These are phyloP conservation scores for Rhodotorula sp. DNA, from an alignment of 1,284 basidiomycete genomes.

Conservation along the genomic window DNA sequence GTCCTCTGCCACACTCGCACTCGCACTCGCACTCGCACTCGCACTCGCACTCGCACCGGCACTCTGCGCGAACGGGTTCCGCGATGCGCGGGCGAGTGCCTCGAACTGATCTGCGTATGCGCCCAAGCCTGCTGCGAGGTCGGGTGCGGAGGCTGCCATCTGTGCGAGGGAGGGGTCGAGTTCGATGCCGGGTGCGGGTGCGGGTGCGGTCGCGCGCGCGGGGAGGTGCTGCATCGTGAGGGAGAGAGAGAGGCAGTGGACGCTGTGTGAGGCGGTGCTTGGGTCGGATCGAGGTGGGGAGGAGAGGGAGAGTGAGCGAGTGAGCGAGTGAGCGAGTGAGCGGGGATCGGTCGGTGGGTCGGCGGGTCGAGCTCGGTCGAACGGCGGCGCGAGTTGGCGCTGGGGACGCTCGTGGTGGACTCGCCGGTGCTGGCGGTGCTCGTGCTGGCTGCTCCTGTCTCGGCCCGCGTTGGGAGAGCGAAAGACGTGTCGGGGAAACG, in stretches of 20 bases:
- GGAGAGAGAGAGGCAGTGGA: too few relatives aligned
- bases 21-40: too few relatives aligned
- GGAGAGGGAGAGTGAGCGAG: too few relatives aligned
- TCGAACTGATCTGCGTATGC: not conserved
- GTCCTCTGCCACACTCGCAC: not conserved
- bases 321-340: not conserved
- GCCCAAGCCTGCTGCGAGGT: not conserved
- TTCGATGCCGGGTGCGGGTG: not conserved
- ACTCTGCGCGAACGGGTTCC: too few relatives aligned
- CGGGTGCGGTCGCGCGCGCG: not conserved
- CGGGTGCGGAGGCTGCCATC: not conserved
- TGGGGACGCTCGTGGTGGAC: too few relatives aligned
- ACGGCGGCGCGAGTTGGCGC: too few relatives aligned
- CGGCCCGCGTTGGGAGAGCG: too few relatives aligned
- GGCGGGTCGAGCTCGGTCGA: too few relatives aligned
- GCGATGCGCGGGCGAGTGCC: not conserved
- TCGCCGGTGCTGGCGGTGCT: not conserved
- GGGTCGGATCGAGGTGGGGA: not conserved
- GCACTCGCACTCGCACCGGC: not conserved
- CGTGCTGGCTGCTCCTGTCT: too few relatives aligned
- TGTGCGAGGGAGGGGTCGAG: slow-evolving; percentile 10
- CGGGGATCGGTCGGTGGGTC: too few relatives aligned
- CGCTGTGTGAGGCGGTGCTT: not conserved
- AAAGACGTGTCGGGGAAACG: too few relatives aligned
- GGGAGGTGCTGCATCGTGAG: not conserved